A percentile compares a stretch with the other conserved stretches of the same genome.
Evolutionary conservation across 164 flowering plant species (phyloP).

Genomic region (Malania oleifera): DNA sequence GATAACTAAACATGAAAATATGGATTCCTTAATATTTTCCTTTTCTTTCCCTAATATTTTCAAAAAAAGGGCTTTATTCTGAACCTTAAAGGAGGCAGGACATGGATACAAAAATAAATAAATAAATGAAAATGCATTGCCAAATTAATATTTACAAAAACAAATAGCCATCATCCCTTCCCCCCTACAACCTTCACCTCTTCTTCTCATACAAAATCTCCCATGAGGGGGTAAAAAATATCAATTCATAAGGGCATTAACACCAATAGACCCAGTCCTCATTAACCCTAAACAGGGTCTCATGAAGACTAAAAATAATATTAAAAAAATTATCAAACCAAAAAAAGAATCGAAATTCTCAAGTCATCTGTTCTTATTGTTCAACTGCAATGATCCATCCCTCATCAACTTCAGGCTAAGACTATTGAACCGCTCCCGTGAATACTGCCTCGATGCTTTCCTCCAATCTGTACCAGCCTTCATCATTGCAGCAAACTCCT

Average conservation of each 20-base stretch:
- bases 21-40: too few relatives aligned
- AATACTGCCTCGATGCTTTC: constrained; percentile 82
- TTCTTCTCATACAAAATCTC: neutral
- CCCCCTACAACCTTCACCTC: neutral
- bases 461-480: constrained; percentile 94
- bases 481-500: constrained; percentile 81
- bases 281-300: too few relatives aligned
- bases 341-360: neutral
- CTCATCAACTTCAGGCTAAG: constrained; percentile 62
- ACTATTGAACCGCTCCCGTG: constrained; percentile 68
- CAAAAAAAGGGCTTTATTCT: too few relatives aligned
- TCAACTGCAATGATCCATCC: constrained; percentile 54
- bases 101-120: too few relatives aligned
- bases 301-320: too few relatives aligned
- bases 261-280: too few relatives aligned
- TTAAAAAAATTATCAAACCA: too few relatives aligned
- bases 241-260: neutral
- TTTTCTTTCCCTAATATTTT: too few relatives aligned
- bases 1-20: too few relatives aligned
- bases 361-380: constrained; percentile 28
- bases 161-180: neutral
- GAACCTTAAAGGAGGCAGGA: too few relatives aligned
- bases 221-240: neutral
- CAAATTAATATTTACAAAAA: too few relatives aligned
- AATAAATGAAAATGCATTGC: too few relatives aligned